Evolutionary conservation across 2,329 filamentous ascomycete genomes (phyloP).

Genomic region (Colletotrichum camelliae): DNA sequence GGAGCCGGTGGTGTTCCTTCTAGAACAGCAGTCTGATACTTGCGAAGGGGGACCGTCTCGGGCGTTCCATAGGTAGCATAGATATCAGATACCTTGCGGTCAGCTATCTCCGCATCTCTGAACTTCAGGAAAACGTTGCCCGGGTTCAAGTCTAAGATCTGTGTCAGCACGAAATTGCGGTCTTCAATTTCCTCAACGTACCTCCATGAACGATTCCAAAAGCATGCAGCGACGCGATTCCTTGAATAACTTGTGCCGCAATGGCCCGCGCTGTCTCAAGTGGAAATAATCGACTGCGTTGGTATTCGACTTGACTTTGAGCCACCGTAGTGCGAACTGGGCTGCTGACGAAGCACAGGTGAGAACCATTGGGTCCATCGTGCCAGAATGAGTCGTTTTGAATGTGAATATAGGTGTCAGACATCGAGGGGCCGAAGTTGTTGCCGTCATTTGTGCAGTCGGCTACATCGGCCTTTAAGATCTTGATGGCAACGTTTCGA

Average conservation of each 20-base stretch:
- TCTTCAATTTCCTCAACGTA: not conserved
- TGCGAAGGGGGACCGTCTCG: not conserved
- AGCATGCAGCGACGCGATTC: accelerated
- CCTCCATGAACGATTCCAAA: not conserved
- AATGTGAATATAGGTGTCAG: not conserved
- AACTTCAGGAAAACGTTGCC: not conserved
- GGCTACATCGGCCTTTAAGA: not conserved
- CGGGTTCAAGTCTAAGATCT: not conserved
- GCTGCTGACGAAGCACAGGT: not conserved
- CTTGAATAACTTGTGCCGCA: not conserved
- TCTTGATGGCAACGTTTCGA: not conserved
- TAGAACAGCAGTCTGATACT: not conserved
- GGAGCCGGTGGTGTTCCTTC: not conserved
- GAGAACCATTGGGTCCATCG: not conserved
- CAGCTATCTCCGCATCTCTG: not conserved
- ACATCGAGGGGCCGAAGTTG: not conserved
- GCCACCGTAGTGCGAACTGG: not conserved
- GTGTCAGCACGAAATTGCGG: not conserved
- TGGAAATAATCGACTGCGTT: not conserved
- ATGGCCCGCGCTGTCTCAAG: not conserved
- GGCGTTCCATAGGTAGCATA: not conserved
- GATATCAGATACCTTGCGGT: not conserved
- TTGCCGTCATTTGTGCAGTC: not conserved
- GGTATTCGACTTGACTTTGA: not conserved
- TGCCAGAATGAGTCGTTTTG: not conserved